Evolutionary conservation across 2,329 filamentous ascomycete genomes (phyloP), one percentile per base, ranked within the genome.

Genomic region (Onygenales sp.): DNA sequence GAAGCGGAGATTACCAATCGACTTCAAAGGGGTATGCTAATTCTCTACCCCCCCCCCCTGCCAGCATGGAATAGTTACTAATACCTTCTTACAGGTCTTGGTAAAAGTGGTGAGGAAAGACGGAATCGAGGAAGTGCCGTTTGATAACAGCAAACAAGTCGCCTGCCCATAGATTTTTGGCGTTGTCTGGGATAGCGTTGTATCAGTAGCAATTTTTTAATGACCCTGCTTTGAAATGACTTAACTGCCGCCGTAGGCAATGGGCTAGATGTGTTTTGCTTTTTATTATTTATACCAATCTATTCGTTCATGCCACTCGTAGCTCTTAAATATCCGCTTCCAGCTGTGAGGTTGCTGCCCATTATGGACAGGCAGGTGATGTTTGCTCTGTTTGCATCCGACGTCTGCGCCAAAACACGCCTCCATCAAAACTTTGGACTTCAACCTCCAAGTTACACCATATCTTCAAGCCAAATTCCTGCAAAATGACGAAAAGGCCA

Each of bases 31-130:
- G 41, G 88, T 95, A 64, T 64, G 84, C 66, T 21, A 33, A 27
- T 27, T 44, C 33, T n/a, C 44, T 50, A 21, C 11, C 35, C 35
- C 43, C 13, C 13, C 32, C 14, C 21, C 14, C 11, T 31, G 13
- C 39, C 35, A 48, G 1, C 35, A 46, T 8, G 14, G 33, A 17
- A 53, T 58, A 50, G 49, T 17, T 31, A 36, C 27, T 49, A 39
- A 57, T 66, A 55, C 67, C 3, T 31, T 80, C 51, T 17, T 47
- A 48, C 54, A 73, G 71, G 68, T 73, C 39, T 59, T 70, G 52
- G 91, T 98, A 64, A 97, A 97, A 80, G 87, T 90, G 38, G 84
- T 98, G 65, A 95, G 90, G 58, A 95, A 94, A 76, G 89, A 97
- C 63, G 93, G 94, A 9, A 86, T 98, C 58, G 77, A 82, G 62